phyloP scores from a whole-genome alignment of 495 filamentous ascomycete genomes.

The Tricharina praecox region DNA sequence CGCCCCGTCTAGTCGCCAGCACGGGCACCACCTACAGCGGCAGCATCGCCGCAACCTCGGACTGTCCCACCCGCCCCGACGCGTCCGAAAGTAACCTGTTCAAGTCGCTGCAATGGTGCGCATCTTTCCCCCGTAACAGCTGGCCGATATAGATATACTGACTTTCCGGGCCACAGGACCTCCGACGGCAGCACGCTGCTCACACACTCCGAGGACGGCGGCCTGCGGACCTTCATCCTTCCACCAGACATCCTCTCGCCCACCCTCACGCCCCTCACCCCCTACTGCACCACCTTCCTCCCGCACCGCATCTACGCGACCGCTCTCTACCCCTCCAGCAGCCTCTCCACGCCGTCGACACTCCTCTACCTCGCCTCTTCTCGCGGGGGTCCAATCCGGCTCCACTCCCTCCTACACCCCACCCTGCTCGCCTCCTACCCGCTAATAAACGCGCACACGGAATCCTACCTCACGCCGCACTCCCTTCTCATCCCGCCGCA shows the following conservation, averaged over 20 bases:
- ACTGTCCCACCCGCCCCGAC: not conserved
- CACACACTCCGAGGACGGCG: slow-evolving; percentile 52
- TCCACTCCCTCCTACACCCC: slow-evolving; percentile 35
- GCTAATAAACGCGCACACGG: slow-evolving; percentile 55
- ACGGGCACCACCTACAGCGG: slow-evolving; percentile 28
- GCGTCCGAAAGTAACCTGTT: not conserved
- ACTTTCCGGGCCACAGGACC: not conserved
- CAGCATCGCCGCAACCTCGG: slow-evolving; percentile 8
- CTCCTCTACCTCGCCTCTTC: slow-evolving; percentile 19
- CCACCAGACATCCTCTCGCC: slow-evolving; percentile 53
- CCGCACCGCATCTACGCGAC: slow-evolving; percentile 56
- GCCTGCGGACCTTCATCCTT: slow-evolving; percentile 52
- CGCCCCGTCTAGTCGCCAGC: slow-evolving; percentile 30
- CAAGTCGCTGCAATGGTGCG: not conserved
- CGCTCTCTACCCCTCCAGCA: slow-evolving; percentile 63
- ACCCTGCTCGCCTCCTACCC: slow-evolving; percentile 44
- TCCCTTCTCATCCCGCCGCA: slow-evolving; percentile 51
- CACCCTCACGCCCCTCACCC: slow-evolving; percentile 34
- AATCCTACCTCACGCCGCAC: slow-evolving; percentile 58
- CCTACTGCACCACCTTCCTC: slow-evolving; percentile 44
- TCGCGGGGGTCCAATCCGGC: slow-evolving; percentile 21
- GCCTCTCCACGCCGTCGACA: slow-evolving; percentile 35
- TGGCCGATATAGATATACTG: not conserved
- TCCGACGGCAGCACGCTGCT: slow-evolving; percentile 68
- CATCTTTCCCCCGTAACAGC: too few relatives aligned